These are phyloP conservation scores for Teunomyces cretensis DNA, from an alignment of 805 yeast species.

Conservation along the genomic window DNA sequence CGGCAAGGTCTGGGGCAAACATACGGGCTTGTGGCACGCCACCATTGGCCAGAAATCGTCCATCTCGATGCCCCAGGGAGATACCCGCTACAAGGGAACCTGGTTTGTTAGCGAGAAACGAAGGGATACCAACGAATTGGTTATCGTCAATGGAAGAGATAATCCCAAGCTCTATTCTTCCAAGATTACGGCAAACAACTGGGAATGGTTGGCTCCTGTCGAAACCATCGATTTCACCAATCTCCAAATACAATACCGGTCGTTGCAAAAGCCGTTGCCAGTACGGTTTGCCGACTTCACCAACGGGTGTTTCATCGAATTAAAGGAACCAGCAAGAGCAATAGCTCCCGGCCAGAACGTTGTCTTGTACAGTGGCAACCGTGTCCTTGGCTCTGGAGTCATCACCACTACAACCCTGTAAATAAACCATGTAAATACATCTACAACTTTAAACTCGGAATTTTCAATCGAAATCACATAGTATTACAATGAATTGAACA, in stretches of 20 bases:
- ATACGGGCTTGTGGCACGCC: conserved; percentile 90
- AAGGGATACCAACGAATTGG: conserved; percentile 62
- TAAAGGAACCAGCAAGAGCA: conserved; percentile 57
- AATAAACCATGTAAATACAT: neutral
- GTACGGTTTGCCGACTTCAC: conserved; percentile 23
- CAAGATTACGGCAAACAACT: conserved; percentile 39
- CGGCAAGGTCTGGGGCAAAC: conserved; percentile 77
- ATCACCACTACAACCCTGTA: conserved; percentile 11
- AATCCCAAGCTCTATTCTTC: conserved; percentile 54
- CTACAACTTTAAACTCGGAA: neutral
- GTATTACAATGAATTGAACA: conserved; percentile 3
- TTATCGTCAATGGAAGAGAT: conserved; percentile 72
- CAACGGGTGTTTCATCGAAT: conserved; percentile 25
- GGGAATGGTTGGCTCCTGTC: conserved; percentile 44
- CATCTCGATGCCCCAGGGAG: conserved; percentile 85
- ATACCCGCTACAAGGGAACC: conserved; percentile 67
- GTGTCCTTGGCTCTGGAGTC: conserved; percentile 60
- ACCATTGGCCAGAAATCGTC: conserved; percentile 89
- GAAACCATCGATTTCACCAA: conserved; percentile 20
- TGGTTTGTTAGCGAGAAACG: conserved; percentile 87
- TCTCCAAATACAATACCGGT: conserved; percentile 60
- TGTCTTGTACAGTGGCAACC: conserved; percentile 65
- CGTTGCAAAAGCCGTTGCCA: conserved; percentile 60
- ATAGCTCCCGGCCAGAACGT: conserved; percentile 89
- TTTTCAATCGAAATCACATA: neutral